Evolutionary conservation across 495 filamentous ascomycete species (phyloP).

Genomic region (Aspergillus saccharolyticus): DNA sequence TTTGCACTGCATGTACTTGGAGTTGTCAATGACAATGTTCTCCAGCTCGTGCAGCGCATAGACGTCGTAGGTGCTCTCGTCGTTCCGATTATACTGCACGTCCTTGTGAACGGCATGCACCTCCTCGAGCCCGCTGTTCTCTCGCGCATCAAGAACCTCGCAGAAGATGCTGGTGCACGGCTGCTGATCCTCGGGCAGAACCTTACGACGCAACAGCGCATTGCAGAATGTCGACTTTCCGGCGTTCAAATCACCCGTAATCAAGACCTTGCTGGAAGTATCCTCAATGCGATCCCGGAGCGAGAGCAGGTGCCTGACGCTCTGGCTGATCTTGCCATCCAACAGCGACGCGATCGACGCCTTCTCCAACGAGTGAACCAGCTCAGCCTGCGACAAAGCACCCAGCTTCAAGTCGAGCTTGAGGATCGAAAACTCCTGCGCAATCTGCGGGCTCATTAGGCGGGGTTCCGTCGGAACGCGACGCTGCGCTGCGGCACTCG

Average conservation of each 20-base stretch:
- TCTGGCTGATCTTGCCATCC: conserved; percentile 90
- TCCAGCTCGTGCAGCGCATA: conserved; percentile 73
- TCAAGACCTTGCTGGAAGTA: conserved; percentile 92
- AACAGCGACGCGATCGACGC: conserved; percentile 79
- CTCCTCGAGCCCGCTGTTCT: conserved; percentile 87
- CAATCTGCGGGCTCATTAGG: conserved; percentile 86
- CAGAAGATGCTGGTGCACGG: conserved; percentile 99
- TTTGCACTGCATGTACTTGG: conserved; percentile 88
- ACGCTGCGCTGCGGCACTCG: conserved; percentile 60
- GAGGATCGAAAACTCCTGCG: conserved; percentile 90
- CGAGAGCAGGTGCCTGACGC: conserved; percentile 79
- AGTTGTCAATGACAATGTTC: conserved; percentile 81
- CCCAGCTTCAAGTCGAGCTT: conserved; percentile 93
- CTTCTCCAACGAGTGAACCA: conserved; percentile 97
- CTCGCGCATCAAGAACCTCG: conserved; percentile 86
- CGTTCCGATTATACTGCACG: conserved; percentile 72
- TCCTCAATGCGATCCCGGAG: conserved; percentile 94
- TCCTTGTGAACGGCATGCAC: conserved; percentile 91
- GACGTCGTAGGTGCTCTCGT: conserved; percentile 90
- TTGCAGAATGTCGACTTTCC: conserved; percentile 99
- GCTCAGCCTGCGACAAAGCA: conserved; percentile 74
- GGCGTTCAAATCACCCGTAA: conserved; percentile 96
- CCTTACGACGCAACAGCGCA: conserved; percentile 82
- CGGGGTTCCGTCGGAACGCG: conserved; percentile 58
- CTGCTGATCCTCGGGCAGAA: conserved; percentile 94